phyloP scores from a whole-genome alignment of 257 asterid species.

The Craterostigma plantagineum region DNA sequence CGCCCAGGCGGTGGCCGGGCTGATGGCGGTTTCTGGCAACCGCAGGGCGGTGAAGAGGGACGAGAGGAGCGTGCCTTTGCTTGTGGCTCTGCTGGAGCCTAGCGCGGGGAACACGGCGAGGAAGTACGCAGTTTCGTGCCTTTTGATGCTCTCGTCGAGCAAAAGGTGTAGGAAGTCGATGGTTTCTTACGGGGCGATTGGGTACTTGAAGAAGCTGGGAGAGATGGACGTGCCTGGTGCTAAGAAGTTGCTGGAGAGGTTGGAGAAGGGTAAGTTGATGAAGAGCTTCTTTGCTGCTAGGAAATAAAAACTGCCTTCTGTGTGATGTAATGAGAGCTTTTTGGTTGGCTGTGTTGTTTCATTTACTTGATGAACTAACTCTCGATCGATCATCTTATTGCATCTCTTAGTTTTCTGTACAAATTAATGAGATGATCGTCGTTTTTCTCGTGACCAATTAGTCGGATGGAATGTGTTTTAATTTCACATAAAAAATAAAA shows the following conservation, averaged over 20 bases:
- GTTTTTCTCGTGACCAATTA: too few species aligned
- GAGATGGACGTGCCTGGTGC: conserved; percentile 65
- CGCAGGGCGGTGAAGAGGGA: conserved; percentile 42
- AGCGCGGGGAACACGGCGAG: conserved; percentile 66
- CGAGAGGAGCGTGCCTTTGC: conserved; percentile 56
- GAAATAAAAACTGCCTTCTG: conserved; percentile 23
- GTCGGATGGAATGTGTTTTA: too few species aligned
- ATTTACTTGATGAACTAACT: too few species aligned
- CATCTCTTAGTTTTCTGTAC: too few species aligned
- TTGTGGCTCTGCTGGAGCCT: conserved; percentile 73
- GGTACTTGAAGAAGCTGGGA: conserved; percentile 56
- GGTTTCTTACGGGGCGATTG: conserved; percentile 82
- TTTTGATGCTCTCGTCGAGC: conserved; percentile 53
- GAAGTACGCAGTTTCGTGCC: conserved; percentile 63
- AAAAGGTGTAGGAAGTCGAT: conserved; percentile 64
- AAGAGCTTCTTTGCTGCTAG: conserved; percentile 53
- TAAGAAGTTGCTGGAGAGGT: conserved; percentile 49
- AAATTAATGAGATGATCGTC: too few species aligned
- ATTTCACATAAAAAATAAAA: too few species aligned
- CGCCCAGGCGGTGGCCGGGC: conserved; percentile 50
- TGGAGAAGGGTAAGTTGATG: conserved; percentile 58
- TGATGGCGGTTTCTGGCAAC: conserved; percentile 40
- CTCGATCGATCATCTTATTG: too few species aligned
- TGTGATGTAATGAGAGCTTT: too few species aligned
- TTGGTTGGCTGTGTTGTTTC: too few species aligned